phyloP scores from a whole-genome alignment of 495 filamentous ascomycete genomes.

The Xylaria sp. region DNA sequence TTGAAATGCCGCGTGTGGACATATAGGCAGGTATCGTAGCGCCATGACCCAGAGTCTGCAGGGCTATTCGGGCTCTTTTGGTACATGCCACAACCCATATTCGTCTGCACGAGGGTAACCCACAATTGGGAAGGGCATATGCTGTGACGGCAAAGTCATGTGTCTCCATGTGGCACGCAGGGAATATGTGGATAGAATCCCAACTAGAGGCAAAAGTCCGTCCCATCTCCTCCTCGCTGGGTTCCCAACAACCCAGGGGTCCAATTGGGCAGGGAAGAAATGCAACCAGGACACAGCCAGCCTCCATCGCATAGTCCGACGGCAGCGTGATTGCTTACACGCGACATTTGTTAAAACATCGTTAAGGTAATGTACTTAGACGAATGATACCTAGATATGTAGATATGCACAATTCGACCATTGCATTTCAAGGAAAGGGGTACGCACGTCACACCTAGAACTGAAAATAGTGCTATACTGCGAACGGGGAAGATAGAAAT shows the following conservation, averaged over 20 bases:
- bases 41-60: not conserved
- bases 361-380: not conserved
- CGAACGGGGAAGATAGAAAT: conserved; percentile 8
- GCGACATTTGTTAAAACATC: not conserved
- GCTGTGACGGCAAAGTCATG: conserved; percentile 2
- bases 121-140: not conserved
- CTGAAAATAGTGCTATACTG: conserved; percentile 15
- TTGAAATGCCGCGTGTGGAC: not conserved
- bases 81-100: conserved; percentile 2
- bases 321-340: conserved; percentile 1
- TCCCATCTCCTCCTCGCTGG: conserved; percentile 15
- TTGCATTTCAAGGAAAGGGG: not conserved
- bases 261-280: not conserved
- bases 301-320: not conserved
- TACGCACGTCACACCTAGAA: conserved; percentile 12
- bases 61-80: not conserved
- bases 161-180: conserved; percentile 24
- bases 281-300: not conserved
- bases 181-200: conserved; percentile 13
- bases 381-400: not conserved
- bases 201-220: not conserved
- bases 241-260: not conserved
- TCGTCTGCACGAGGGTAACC: not conserved
- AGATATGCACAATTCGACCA: not conserved
- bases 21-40: conserved; percentile 7